A percentile compares a stretch with the other conserved stretches of the same genome.
Conservation (phyloP, 208 protist genomes). For the Phytomonas francai region DNA sequence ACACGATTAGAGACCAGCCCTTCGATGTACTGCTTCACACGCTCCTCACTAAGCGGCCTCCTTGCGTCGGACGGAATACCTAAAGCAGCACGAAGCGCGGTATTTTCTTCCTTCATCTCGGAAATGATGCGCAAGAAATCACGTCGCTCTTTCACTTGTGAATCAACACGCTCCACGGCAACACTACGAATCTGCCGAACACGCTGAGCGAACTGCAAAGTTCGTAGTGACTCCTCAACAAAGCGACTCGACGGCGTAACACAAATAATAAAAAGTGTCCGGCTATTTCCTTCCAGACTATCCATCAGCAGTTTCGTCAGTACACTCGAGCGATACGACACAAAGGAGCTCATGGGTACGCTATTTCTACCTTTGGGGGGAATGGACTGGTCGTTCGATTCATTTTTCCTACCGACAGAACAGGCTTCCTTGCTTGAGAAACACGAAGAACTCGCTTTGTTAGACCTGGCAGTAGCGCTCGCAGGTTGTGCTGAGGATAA, state of each 20-base stretch:
- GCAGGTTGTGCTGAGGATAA: conserved; percentile 30
- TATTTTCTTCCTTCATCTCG: conserved; percentile 42
- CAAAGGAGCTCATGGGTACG: conserved; percentile 21
- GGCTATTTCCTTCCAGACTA: conserved; percentile 62
- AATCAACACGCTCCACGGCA: conserved; percentile 56
- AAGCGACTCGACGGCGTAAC: conserved; percentile 64
- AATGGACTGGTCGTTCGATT: not conserved
- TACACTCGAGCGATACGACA: conserved; percentile 82
- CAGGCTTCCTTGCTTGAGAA: not conserved
- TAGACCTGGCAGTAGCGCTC: not conserved
- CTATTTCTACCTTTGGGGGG: conserved; percentile 4
- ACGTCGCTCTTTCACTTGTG: conserved; percentile 42
- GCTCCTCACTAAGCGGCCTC: conserved; percentile 8
- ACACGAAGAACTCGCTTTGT: conserved; percentile 1
- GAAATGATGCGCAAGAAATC: conserved; percentile 30
- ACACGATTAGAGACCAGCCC: conserved; percentile 6
- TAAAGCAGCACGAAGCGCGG: conserved; percentile 23
- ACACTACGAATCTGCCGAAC: conserved; percentile 43
- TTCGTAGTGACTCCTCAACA: conserved; percentile 73
- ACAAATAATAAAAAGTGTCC: conserved; percentile 75
- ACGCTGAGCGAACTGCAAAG: conserved; percentile 74
- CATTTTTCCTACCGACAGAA: not conserved
- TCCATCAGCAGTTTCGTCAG: conserved; percentile 87
- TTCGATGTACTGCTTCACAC: conserved; percentile 12
- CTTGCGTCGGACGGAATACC: not conserved